Conservation (phyloP, 768 basidiomycete species). For the Suillus fuscotomentosus region DNA sequence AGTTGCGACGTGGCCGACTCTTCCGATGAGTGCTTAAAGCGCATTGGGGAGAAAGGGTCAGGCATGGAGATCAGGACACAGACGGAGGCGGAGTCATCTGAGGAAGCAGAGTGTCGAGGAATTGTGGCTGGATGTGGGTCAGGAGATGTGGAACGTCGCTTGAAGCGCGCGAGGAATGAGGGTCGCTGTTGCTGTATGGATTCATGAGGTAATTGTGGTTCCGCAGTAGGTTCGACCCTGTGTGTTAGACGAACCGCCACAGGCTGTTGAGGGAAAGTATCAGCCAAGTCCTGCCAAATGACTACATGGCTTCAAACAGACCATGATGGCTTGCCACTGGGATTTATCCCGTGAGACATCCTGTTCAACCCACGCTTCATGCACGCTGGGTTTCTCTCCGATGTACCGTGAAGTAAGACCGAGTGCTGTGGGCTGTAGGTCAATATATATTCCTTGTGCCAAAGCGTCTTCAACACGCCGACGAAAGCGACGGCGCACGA, state of each 20-base stretch:
- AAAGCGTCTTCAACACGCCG: constrained; percentile 52
- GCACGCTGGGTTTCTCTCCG: constrained; percentile 49
- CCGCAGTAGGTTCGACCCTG: not conserved
- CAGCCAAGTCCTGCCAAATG: not conserved
- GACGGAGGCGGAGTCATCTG: constrained; percentile 44
- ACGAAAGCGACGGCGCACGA: constrained; percentile 58
- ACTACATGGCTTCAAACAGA: constrained; percentile 22
- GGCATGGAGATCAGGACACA: constrained; percentile 63
- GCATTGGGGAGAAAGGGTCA: constrained; percentile 25
- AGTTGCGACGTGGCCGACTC: constrained; percentile 21
- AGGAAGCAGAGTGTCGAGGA: constrained; percentile 6
- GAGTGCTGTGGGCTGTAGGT: constrained; percentile 34
- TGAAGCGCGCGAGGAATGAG: constrained; percentile 7
- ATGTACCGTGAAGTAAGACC: constrained; percentile 37
- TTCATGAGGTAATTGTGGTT: not conserved
- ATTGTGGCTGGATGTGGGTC: constrained; percentile 5
- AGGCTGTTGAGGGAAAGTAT: constrained; percentile 13
- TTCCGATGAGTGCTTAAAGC: not conserved
- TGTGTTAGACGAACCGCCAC: constrained; percentile 32
- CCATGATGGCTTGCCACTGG: constrained; percentile 51
- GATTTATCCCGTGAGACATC: constrained; percentile 16
- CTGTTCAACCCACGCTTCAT: constrained; percentile 43
- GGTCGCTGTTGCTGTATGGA: not conserved
- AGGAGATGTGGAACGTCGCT: constrained; percentile 4
- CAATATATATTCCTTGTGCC: constrained; percentile 40